phyloP scores from a whole-genome alignment of 2,329 filamentous ascomycete genomes.

The Pseudocercospora ulei region DNA sequence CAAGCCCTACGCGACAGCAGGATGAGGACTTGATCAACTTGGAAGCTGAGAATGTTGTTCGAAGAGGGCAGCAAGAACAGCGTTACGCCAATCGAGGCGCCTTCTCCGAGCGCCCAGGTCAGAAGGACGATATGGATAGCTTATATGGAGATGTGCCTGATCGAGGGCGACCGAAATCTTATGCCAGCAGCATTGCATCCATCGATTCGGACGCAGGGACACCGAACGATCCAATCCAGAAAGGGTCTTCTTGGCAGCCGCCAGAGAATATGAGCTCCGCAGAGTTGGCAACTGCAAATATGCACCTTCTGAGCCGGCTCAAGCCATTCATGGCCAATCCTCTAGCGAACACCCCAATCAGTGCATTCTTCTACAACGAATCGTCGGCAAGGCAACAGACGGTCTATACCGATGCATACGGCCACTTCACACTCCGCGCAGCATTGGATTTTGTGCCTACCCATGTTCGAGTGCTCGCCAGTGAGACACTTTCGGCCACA shows the following conservation, averaged over 20 bases:
- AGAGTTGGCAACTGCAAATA: slow-evolving; percentile 70
- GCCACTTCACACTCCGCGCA: slow-evolving; percentile 74
- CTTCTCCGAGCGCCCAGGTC: slow-evolving; percentile 59
- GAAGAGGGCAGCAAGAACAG: slow-evolving; percentile 60
- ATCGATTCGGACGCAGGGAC: slow-evolving; percentile 20
- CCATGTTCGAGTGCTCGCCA: slow-evolving; percentile 75
- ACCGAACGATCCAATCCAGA: slow-evolving; percentile 36
- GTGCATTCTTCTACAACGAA: slow-evolving; percentile 91
- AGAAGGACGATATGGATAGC: slow-evolving; percentile 39
- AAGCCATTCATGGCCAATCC: slow-evolving; percentile 85
- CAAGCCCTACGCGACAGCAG: slow-evolving; percentile 38
- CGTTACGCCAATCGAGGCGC: slow-evolving; percentile 54
- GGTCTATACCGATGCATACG: slow-evolving; percentile 73
- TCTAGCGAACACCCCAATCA: slow-evolving; percentile 65
- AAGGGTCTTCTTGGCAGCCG: slow-evolving; percentile 44
- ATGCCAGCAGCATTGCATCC: slow-evolving; percentile 24
- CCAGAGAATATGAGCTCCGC: slow-evolving; percentile 59
- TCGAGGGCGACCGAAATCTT: slow-evolving; percentile 18
- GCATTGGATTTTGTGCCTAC: slow-evolving; percentile 84
- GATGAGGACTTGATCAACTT: slow-evolving; percentile 60
- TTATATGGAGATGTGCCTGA: slow-evolving; percentile 32
- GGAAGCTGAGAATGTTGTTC: slow-evolving; percentile 68
- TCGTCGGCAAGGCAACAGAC: slow-evolving; percentile 71
- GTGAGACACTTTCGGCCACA: slow-evolving; percentile 70
- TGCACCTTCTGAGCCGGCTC: slow-evolving; percentile 76